Conservation (phyloP, 2,329 filamentous ascomycete species). For the Phialophora verrucosa region DNA sequence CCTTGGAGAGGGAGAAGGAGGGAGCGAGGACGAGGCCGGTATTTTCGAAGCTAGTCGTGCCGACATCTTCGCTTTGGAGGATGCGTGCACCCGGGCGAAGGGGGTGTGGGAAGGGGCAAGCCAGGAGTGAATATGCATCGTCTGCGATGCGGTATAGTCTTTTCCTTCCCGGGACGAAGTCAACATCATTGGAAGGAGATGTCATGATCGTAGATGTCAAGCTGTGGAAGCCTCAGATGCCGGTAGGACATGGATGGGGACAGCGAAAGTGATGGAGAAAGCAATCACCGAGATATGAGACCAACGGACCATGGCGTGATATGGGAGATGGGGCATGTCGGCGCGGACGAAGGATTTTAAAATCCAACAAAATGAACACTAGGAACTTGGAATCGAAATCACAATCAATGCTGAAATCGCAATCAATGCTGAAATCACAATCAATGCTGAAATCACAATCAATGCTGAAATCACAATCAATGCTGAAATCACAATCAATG, state of each 20-base stretch:
- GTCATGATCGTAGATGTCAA: not conserved
- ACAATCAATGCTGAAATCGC: too few relatives aligned
- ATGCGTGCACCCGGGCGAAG: conserved; percentile 31
- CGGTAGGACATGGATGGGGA: not conserved
- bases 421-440: too few relatives aligned
- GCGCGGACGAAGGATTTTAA: too few relatives aligned
- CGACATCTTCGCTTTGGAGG: conserved; percentile 38
- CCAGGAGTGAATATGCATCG: not conserved
- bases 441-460: too few relatives aligned
- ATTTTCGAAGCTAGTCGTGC: conserved; percentile 28
- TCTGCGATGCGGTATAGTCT: not conserved
- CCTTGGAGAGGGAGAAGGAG: conserved; percentile 2
- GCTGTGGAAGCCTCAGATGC: not conserved
- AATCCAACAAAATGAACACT: too few relatives aligned
- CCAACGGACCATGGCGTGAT: not conserved
- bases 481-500: too few relatives aligned
- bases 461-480: too few relatives aligned
- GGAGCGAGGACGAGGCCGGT: not conserved
- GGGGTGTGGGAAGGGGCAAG: conserved; percentile 12
- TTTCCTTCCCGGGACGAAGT: not conserved
- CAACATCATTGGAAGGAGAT: not conserved
- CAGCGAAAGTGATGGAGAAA: not conserved
- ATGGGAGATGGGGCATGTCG: too few relatives aligned
- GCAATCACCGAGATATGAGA: not conserved
- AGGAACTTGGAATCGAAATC: too few relatives aligned